Evolutionary conservation across 2,329 filamentous ascomycete genomes (phyloP), one percentile per base, ranked within the genome.

Genomic region (Parasarocladium wereldwijsianum): DNA sequence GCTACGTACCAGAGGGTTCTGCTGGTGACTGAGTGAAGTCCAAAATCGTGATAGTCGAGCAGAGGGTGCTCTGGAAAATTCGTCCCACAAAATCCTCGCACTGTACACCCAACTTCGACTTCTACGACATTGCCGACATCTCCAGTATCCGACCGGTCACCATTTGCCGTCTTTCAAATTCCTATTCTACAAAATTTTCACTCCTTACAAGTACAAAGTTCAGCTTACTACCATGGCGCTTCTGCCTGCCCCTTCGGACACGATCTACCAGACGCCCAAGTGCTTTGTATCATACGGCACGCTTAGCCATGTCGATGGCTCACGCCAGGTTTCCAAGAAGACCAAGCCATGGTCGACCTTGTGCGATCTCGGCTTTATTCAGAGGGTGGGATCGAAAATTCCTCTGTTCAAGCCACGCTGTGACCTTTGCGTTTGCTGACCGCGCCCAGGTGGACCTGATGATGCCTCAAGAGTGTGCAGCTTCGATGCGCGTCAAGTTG

Each of bases 301-400:
- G 9, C 69, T 87, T 49, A 58, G 63, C 17, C 77, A 82, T 53
- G 59, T 87, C 25, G 73, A n/a, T n/a, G n/a, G 93, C 48, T 64
- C 72, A 5, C 64, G 68, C 34, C 77, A 84, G 43, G 64, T 70
- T 17, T 77, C 84, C 2, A 61, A 58, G 5, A 86, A 79, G 46
- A 76, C 72, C 43, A 75, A 80, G 41, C 86, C 84, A 3, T 93
- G 87, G 63, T 65, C 70, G 1, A 63, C 71, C 1, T 66, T 93
- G 37, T 51, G 68, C 15, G 55, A 61, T 2, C 72, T 80, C 30
- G 62, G 65, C 21, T 84, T 80, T 46, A 60, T 76, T 15, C 76
- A 87, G 46, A 78, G 72, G 43, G 77, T 76, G 48, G 32, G 45
- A 36, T 11, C 6, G 4, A 8, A 8, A 16, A n/a, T 28, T 4